Evolutionary conservation across 2,329 filamentous ascomycete genomes (phyloP), one percentile per base, ranked within the genome.

Genomic region (Zasmidium angulare): DNA sequence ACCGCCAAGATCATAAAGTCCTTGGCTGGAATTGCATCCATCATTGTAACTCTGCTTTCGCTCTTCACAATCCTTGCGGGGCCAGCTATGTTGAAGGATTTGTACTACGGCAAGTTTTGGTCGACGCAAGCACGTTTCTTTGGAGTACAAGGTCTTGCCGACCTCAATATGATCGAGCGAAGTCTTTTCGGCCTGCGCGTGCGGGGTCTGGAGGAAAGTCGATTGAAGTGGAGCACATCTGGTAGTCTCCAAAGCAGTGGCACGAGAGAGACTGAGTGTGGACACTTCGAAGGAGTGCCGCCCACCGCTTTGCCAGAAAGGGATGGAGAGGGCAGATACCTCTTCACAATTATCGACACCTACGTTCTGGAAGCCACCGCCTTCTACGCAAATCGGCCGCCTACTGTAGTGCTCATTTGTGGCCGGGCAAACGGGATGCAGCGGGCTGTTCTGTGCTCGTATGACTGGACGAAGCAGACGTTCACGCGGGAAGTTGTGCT

Each of bases 221-320:
- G 54, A 17, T 23, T 56, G n/a, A 50, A 56, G 22, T 56, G 47
- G 54, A 56, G 54, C 22, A 50, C 47, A 24, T 17, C n/a, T 19
- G 47, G 54, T 1, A 56, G 54, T 22, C 40, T 29, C 9, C 19
- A 53, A 9, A n/a, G 19, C 31, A 29, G 47, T 50, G 11, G 26
- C 21, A 20, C 14, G n/a, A 24, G n/a, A 23, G 12, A 3, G 14
- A 24, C 20, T 10, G 43, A 49, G 11, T 19, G 12, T n/a, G 23
- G 17, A 17, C 21, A 49, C n/a, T 31, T 20, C 46, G 43, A 40
- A 36, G 46, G 46, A 19, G 20, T n/a, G 12, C 14, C 9, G 6
- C 43, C 53, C 4, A n/a, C n/a, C 14, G 9, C 19, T 10, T 6
- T 49, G 7, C 17, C n/a, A 14, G 47, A 29, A 12, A 10, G 29